Evolutionary conservation across 805 yeast genomes (phyloP).

Genomic region (Candida broadrunensis): DNA sequence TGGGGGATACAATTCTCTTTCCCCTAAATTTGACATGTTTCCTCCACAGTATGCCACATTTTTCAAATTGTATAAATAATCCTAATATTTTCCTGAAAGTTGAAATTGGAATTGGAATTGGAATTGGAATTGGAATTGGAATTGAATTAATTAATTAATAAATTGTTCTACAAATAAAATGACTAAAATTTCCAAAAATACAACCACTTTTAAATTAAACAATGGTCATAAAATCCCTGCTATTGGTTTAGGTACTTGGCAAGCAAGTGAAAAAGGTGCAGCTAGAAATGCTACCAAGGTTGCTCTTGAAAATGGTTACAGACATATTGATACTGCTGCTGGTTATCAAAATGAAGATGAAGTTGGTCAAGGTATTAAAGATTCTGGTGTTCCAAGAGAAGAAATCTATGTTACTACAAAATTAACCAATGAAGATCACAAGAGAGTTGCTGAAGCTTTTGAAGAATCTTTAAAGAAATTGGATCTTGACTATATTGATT

Average conservation of each 20-base stretch:
- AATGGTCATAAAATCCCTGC: constrained; percentile 63
- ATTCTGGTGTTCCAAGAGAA: constrained; percentile 60
- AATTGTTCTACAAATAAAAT: background rate
- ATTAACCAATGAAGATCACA: constrained; percentile 56
- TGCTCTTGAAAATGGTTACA: constrained; percentile 67
- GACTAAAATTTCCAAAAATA: constrained; percentile 3
- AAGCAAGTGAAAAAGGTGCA: constrained; percentile 46
- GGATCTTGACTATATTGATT: constrained; percentile 73
- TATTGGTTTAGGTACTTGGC: constrained; percentile 76
- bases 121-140: too few relatives aligned
- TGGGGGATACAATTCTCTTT: too few relatives aligned
- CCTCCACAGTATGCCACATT: too few relatives aligned
- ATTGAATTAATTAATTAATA: background rate
- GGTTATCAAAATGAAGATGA: constrained; percentile 64
- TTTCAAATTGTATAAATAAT: too few relatives aligned
- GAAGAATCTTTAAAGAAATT: constrained; percentile 58
- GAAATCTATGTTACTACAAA: constrained; percentile 73
- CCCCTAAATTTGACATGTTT: too few relatives aligned
- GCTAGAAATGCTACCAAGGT: constrained; percentile 55
- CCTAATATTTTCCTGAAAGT: too few relatives aligned
- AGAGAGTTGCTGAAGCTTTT: constrained; percentile 51
- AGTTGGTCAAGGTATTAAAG: constrained; percentile 54
- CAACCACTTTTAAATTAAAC: constrained; percentile 42
- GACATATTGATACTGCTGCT: constrained; percentile 77
- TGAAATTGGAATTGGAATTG: background rate